These are phyloP conservation scores for Plectosphaerella cucumerina DNA, from an alignment of 2,329 filamentous ascomycete species.

Conservation along the genomic window DNA sequence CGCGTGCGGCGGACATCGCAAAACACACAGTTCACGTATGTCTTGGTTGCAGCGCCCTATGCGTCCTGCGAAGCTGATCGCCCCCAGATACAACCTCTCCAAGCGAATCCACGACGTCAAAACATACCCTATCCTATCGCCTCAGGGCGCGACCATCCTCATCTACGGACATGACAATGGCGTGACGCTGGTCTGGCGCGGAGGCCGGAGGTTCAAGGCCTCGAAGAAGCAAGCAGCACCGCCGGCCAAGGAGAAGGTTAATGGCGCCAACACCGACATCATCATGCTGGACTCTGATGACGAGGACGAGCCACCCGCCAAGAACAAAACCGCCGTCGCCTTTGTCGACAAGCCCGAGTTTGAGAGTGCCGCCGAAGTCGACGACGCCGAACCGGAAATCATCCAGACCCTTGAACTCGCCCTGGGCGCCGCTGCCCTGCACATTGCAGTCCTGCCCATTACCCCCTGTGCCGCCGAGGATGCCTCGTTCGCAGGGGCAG, in stretches of 20 bases:
- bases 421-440: conserved; percentile 50
- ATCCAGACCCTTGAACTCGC: conserved; percentile 59
- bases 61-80: not conserved
- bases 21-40: conserved; percentile 46
- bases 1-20: conserved; percentile 43
- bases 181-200: conserved; percentile 58
- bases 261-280: conserved; percentile 46
- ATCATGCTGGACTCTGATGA: conserved; percentile 60
- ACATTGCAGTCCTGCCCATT: conserved; percentile 53
- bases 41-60: not conserved
- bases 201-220: conserved; percentile 55
- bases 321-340: conserved; percentile 18
- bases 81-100: conserved; percentile 52
- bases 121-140: conserved; percentile 56
- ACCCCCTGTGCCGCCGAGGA: conserved; percentile 45
- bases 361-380: conserved; percentile 44
- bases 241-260: conserved; percentile 39
- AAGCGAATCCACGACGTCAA: conserved; percentile 56
- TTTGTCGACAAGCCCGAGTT: conserved; percentile 55
- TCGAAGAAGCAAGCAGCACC: conserved; percentile 25
- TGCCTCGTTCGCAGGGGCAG: conserved; percentile 39
- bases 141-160: conserved; percentile 59
- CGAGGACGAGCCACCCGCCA: conserved; percentile 43
- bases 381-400: conserved; percentile 49
- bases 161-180: conserved; percentile 63